Evolutionary conservation across 2,329 filamentous ascomycete species (phyloP).

Genomic region (Cryphonectria japonica): DNA sequence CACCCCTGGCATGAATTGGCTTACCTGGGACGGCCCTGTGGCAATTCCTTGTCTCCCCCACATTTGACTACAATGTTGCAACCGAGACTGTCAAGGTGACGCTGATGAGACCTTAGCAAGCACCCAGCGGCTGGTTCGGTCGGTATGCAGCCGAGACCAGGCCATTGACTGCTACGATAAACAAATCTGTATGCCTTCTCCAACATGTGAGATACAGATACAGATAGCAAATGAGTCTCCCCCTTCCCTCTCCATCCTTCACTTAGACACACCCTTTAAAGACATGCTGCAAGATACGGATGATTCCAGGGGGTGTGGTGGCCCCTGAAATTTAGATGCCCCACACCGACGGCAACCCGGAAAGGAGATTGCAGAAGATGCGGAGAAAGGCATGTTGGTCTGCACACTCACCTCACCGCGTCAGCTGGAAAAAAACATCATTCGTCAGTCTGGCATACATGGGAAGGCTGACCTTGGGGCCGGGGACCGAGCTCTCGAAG

Average conservation of each 20-base stretch:
- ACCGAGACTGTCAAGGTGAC: neutral
- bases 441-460: neutral
- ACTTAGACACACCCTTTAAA: neutral
- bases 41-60: slow-evolving; percentile 1
- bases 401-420: slow-evolving; percentile 13
- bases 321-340: slow-evolving; percentile 14
- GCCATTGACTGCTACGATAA: neutral
- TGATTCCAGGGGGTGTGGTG: neutral
- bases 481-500: neutral
- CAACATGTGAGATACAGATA: no score
- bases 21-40: neutral
- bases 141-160: neutral
- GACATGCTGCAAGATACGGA: neutral
- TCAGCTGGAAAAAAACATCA: slow-evolving; percentile 15
- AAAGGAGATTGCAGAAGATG: slow-evolving; percentile 18
- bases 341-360: slow-evolving; percentile 21
- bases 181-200: no score
- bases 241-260: neutral
- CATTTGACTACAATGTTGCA: slow-evolving; percentile 4
- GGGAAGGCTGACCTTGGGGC: slow-evolving; percentile 7
- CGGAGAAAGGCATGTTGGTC: slow-evolving; percentile 17
- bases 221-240: neutral
- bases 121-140: neutral
- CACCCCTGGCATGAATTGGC: neutral
- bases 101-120: neutral